Evolutionary conservation across 257 asterid genomes (phyloP).

Genomic region (Ajuga chamaepitys): DNA sequence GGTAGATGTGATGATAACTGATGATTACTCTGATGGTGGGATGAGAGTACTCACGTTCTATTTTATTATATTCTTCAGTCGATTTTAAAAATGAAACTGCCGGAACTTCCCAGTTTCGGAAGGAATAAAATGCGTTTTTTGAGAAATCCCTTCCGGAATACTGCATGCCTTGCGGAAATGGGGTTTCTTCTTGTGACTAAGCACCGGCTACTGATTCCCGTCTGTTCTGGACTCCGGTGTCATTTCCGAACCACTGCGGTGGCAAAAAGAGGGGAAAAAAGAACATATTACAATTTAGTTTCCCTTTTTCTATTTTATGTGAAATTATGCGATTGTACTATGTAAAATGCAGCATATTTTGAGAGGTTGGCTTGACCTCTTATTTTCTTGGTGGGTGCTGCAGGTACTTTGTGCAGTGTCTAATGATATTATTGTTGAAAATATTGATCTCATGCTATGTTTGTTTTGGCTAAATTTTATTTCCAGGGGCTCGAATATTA

Average conservation of each 20-base stretch:
- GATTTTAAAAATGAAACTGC: conserved; percentile 23
- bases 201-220: conserved; percentile 25
- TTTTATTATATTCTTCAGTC: conserved; percentile 29
- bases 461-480: conserved; percentile 29
- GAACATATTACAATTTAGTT: background rate
- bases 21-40: conserved; percentile 40
- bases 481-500: conserved; percentile 44
- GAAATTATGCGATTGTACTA: conserved; percentile 21
- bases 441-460: conserved; percentile 29
- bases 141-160: conserved; percentile 29
- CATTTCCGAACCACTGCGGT: conserved; percentile 11
- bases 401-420: conserved; percentile 43
- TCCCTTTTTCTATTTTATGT: conserved; percentile 11
- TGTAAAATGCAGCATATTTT: conserved; percentile 46
- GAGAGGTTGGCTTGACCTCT: conserved; percentile 45
- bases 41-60: conserved; percentile 24
- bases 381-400: conserved; percentile 38
- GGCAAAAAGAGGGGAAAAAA: conserved; percentile 8
- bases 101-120: conserved; percentile 30
- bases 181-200: conserved; percentile 19
- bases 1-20: conserved; percentile 42
- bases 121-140: conserved; percentile 29
- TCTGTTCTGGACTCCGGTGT: conserved; percentile 9
- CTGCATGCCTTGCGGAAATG: conserved; percentile 27
- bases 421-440: background rate